A percentile compares a stretch with the other conserved stretches of the same genome.
Conservation (phyloP, 176 grass and related monocot genomes). For the Musa beccarii region DNA sequence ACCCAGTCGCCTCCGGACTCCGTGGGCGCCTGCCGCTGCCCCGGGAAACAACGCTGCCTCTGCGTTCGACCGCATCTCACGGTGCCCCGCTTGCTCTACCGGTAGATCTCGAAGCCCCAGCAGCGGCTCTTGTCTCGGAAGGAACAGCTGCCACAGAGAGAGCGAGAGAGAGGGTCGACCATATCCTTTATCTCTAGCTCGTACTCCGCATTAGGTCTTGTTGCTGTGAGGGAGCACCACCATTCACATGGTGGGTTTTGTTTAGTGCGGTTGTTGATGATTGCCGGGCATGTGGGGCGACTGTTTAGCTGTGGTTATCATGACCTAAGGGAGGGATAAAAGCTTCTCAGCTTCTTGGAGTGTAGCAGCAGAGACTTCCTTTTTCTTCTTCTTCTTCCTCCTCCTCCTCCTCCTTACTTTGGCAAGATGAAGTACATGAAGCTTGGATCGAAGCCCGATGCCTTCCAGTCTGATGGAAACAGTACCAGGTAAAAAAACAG, state of each 20-base stretch:
- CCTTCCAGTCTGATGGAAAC: conserved; percentile 70
- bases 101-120: background rate
- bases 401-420: conserved; percentile 5
- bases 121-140: background rate
- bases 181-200: background rate
- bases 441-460: conserved; percentile 92
- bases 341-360: background rate
- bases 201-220: background rate
- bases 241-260: background rate
- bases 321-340: background rate
- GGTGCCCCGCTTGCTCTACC: background rate
- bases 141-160: background rate
- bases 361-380: background rate
- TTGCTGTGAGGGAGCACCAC: background rate
- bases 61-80: background rate
- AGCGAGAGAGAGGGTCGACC: background rate
- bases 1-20: conserved; percentile 7
- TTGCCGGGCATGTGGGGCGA: conserved; percentile 1
- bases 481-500: conserved; percentile 40
- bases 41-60: background rate
- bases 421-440: conserved; percentile 98
- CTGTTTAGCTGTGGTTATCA: conserved; percentile 1
- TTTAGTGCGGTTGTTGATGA: background rate
- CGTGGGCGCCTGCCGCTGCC: conserved; percentile 12
- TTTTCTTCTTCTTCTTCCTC: background rate